Base-by-base conservation (phyloP, 352 stramenopile species). In the Globisporangium cylindrosporum region DNA sequence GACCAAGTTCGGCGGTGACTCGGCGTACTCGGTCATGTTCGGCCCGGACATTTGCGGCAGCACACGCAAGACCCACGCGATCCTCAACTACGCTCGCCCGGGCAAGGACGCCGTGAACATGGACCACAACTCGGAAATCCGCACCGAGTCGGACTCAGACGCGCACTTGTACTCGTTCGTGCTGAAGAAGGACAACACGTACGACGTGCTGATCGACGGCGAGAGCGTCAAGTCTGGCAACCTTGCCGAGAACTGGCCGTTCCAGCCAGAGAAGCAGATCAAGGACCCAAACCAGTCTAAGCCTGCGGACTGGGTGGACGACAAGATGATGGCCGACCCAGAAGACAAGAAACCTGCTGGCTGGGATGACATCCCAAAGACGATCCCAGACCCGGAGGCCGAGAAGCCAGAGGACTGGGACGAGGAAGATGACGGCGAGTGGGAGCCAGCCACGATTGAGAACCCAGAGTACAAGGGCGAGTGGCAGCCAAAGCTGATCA, bases 391-490 rank as follows among this genome's bases (percentile, higher is more conserved):
- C 85, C 95, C 97, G 51, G 92, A 98, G 64, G 97, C 97, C 29
- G 85, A 82, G 58, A 98, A 99, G 78, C 98, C 98, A 12, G 97
- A 98, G 59, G 98, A 99, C 75, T 99, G 97, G 96, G 97, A 99
- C 72, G 97, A 99, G 64, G 98, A 99, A 72, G 98, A 99, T 68
- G 98, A 99, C 80, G 98, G 98, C 68, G 95, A 99, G 79, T 99
- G 98, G 98, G 97, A 99, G 75, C 83, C 91, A 2, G 88, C 92
- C 18, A 93, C 90, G 80, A 98, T 98, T 66, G 81, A 95, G 66
- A 99, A 99, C 87, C 97, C 97, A 3, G 97, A 99, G 51, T 99
- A 98, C 90, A 99, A 99, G 89, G 98, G 98, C 69, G 86, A 97
- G 78, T 99, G 98, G 98, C 97, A 97, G 71, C 94, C 96, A 7